Evolutionary conservation across 371 early-diverging fungal genomes (phyloP), one percentile per base, ranked within the genome.

Genomic region (Apophysomyces variabilis): DNA sequence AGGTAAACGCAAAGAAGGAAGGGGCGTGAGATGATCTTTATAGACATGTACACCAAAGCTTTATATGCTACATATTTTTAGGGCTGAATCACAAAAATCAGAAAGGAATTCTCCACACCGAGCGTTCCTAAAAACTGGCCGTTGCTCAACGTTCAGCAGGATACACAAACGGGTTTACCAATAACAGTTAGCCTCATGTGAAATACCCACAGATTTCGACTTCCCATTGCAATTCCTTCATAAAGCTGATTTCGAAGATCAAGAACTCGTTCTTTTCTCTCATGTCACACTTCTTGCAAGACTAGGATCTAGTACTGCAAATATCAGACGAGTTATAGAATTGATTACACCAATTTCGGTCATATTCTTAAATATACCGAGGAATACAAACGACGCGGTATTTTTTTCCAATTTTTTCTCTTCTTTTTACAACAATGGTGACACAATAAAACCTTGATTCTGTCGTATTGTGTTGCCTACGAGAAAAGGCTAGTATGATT

Each of bases 101-200:
- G 32, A 26, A 26, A 50, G 21, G 21, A 18, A 18, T 50, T 50
- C 54, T 50, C 54, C 54, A 50, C 54, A 50, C 54, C 9, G 7
- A 50, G 21, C n/a, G 54, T 50, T 50, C 5, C n/a, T 21, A 50
- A 50, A 50, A 50, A 21, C 21, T 50, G 54, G 54, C 54, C 54
- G 54, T 21, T 50, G 54, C 54, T 50, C 54, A 50, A 50, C 21
- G 21, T 50, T 50, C 54, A 50, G 18, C 21, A 50, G 54, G 54
- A 50, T 50, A 50, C 54, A 50, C 54, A 50, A 50, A 50, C n/a
- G 21, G 54, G 21, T 50, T 50, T 50, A 50, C 54, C 54, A 50
- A 50, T 50, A 50, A 50, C 21, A 16, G 54, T 50, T 50, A 50
- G 54, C 8, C 54, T 50, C 54, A 50, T 50, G 54, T 50, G 54